These are phyloP conservation scores for Mortierella alpina DNA, from an alignment of 192 early-diverging fungal species.

Conservation along the genomic window DNA sequence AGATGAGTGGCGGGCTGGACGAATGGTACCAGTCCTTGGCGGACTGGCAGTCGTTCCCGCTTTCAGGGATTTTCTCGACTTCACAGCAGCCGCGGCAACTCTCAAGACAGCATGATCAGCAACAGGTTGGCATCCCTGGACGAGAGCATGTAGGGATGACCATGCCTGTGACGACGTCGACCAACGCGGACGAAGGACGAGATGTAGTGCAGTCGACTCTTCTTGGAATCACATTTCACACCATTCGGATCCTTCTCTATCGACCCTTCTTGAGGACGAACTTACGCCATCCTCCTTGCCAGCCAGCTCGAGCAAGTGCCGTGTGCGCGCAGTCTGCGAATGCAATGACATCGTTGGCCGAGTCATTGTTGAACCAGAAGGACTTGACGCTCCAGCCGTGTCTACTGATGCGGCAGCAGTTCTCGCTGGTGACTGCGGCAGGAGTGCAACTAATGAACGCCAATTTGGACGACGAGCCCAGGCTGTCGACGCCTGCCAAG, in stretches of 20 bases:
- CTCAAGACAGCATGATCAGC: slow-evolving; percentile 4
- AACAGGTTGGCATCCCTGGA: not conserved
- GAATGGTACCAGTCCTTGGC: slow-evolving; percentile 44
- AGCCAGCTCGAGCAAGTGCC: slow-evolving; percentile 38
- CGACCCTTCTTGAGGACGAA: slow-evolving; percentile 49
- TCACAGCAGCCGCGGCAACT: not conserved
- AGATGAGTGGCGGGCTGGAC: slow-evolving; percentile 31
- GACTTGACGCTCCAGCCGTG: slow-evolving; percentile 40
- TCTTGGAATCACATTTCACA: slow-evolving; percentile 36
- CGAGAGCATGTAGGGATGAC: not conserved
- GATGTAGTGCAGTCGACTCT: slow-evolving; percentile 44
- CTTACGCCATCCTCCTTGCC: slow-evolving; percentile 45
- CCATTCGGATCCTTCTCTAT: slow-evolving; percentile 42
- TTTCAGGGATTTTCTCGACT: slow-evolving; percentile 23
- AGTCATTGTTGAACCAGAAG: slow-evolving; percentile 40
- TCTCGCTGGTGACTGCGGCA: slow-evolving; percentile 43
- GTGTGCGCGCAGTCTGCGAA: slow-evolving; percentile 50
- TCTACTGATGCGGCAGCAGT: slow-evolving; percentile 50
- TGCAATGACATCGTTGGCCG: slow-evolving; percentile 48
- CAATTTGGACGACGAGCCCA: slow-evolving; percentile 48
- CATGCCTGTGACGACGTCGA: not conserved
- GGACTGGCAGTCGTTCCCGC: slow-evolving; percentile 46
- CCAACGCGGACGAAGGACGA: slow-evolving; percentile 30
- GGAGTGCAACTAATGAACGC: slow-evolving; percentile 47
- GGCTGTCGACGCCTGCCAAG: slow-evolving; percentile 50